phyloP scores from a whole-genome alignment of 768 basidiomycete species.

The Boletus bicolor region DNA sequence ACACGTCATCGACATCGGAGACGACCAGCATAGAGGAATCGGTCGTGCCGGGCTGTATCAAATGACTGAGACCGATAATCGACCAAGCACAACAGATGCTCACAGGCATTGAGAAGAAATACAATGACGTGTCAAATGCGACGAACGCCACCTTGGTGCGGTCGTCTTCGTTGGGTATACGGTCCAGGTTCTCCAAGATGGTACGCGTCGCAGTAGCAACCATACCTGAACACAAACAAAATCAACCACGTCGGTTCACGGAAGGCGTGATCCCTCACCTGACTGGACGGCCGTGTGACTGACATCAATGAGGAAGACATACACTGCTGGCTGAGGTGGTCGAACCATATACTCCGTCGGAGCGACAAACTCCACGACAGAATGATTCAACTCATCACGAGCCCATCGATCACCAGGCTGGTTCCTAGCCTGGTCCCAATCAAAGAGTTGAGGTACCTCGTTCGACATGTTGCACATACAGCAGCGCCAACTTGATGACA shows the following conservation, averaged over 20 bases:
- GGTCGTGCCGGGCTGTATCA: conserved; percentile 53
- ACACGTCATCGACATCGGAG: conserved; percentile 95
- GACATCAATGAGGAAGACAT: conserved; percentile 96
- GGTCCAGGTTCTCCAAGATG: conserved; percentile 91
- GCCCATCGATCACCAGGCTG: conserved; percentile 95
- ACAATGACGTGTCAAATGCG: conserved; percentile 86
- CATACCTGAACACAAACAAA: conserved; percentile 61
- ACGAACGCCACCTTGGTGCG: conserved; percentile 92
- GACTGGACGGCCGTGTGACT: conserved; percentile 89
- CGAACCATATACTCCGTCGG: conserved; percentile 99
- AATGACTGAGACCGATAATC: not conserved
- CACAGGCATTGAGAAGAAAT: conserved; percentile 93
- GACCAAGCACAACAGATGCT: not conserved
- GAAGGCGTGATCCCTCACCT: conserved; percentile 43
- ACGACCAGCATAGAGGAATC: conserved; percentile 97
- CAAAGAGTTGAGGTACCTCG: conserved; percentile 96
- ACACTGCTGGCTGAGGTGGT: conserved; percentile 95
- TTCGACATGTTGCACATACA: conserved; percentile 99
- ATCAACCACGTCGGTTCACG: not conserved
- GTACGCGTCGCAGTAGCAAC: conserved; percentile 97
- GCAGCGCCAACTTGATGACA: conserved; percentile 79
- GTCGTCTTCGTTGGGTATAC: conserved; percentile 91
- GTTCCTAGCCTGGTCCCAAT: conserved; percentile 94
- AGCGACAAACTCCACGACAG: conserved; percentile 95
- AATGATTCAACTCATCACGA: conserved; percentile 88